Evolutionary conservation across 2,329 filamentous ascomycete species (phyloP).

Genomic region (Colletotrichum camelliae): DNA sequence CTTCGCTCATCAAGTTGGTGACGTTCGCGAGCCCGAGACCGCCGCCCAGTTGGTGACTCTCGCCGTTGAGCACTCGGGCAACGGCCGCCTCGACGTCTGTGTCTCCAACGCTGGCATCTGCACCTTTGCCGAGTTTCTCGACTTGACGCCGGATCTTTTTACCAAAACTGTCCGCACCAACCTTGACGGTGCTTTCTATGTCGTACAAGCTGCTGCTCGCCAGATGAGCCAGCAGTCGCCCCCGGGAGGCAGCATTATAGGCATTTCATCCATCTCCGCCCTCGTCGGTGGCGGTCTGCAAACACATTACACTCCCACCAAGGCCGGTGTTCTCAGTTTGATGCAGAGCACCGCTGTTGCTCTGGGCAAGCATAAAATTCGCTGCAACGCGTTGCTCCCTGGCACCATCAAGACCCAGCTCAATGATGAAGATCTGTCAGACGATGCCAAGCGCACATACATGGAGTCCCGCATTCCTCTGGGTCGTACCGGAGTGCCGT

Average conservation of each 20-base stretch:
- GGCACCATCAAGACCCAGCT: constrained; percentile 85
- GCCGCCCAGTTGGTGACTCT: constrained; percentile 70
- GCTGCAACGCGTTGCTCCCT: constrained; percentile 84
- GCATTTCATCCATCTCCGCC: constrained; percentile 74
- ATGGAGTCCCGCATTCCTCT: constrained; percentile 85
- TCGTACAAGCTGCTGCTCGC: constrained; percentile 81
- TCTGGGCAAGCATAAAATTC: constrained; percentile 74
- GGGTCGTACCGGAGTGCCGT: constrained; percentile 72
- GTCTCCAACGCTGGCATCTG: constrained; percentile 91
- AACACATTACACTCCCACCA: constrained; percentile 88
- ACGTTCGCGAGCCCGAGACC: constrained; percentile 78
- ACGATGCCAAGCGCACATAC: constrained; percentile 74
- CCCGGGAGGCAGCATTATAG: constrained; percentile 80
- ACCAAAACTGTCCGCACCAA: constrained; percentile 78
- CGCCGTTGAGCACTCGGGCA: constrained; percentile 65
- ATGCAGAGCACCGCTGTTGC: constrained; percentile 87
- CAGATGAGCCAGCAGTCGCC: constrained; percentile 76
- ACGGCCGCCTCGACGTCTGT: constrained; percentile 72
- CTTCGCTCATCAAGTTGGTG: constrained; percentile 75
- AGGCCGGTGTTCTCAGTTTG: constrained; percentile 79
- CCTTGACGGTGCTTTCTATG: constrained; percentile 87
- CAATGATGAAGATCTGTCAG: constrained; percentile 81
- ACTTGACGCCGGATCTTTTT: constrained; percentile 74
- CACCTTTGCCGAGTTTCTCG: constrained; percentile 85
- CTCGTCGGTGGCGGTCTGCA: constrained; percentile 80